Evolutionary conservation across 371 early-diverging fungal species (phyloP), one percentile per base, ranked within the genome.

Genomic region (Gilbertella persicaria): DNA sequence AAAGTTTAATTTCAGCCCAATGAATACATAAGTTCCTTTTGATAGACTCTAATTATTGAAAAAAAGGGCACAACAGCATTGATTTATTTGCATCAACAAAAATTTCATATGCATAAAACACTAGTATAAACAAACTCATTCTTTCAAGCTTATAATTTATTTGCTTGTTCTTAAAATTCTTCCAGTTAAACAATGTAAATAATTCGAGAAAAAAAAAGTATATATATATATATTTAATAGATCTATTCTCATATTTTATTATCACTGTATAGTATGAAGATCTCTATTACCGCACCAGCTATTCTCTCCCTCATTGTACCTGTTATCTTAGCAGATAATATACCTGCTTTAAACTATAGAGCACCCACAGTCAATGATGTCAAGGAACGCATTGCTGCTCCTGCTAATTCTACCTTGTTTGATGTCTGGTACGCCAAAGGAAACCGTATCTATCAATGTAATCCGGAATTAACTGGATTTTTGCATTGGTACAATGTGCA

Each of bases 401-500:
- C 74, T 25, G 52, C 50, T 2, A 58, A 62, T 21, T n/a, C 39
- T 14, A 30, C 37, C 5, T 47, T 70, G n/a, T 74, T 58, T 43
- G 71, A 74, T 26, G 74, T 74, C 12, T 67, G 51, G 23, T 70
- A 61, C 19, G 74, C 64, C 26, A 70, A 60, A 38, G 74, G 74
- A 24, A 62, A 60, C 37, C 63, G 74, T 20, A 58, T 74, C 10
- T 74, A 70, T 53, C 71, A 70, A 40, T 74, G 74, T 43, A 74
- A 70, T 40, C 74, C 70, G 12, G 74, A 74, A 58, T 44, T 52
- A 43, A 65, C 44, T 13, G 71, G 71, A 2, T 70, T 66, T 38
- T 66, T 62, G 26, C 68, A 64, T 28, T 74, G 74, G 74, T 74
- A 74, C 41, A 68, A 51, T 51, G 74, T 74, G 9, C 74, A 74